Base-by-base conservation (phyloP, 345 rosid species). In the Sisymbrium altissimum region DNA sequence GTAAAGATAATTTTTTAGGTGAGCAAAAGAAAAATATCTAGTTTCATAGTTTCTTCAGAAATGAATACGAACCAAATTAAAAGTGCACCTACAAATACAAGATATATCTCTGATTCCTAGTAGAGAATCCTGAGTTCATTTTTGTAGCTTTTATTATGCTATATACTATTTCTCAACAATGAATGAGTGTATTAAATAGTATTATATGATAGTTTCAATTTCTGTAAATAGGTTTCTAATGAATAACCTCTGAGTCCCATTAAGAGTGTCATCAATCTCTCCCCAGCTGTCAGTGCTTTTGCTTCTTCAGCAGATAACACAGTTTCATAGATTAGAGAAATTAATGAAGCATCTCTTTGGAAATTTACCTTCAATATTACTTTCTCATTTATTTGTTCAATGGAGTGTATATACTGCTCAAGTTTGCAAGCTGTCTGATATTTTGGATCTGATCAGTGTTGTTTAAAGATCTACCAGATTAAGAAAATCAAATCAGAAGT, bases 281-380 rank as follows among this genome's bases (percentile, higher is more conserved):
- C n/a, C 61, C 7, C 55, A 44, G 40, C 52, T 76, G 79, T 62
- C 75, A 76, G 71, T 54, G 43, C 65, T 69, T 69, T 76, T 61
- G 59, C 70, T 76, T 76, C 65, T 55, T 36, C 0, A 70, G 14
- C 50, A 75, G 74, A 49, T 48, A 57, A 74, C 78, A 66, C 53
- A 40, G 55, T 60, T 66, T 66, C 48, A 60, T 44, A 50, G 44
- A 58, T 58, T 68, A 75, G 41, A 68, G 57, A 75, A 68, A 17
- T 68, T 68, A 75, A 75, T 75, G 78, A 74, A 67, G 79, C 58
- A 45, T 65, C 21, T 54, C 38, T 73, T 64, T 73, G 4, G 19
- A 64, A 55, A 39, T 23, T 38, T 41, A 57, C 8, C 66, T 66
- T 74, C 43, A 73, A 23, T 2, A 59, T 66, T 66, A 46, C 59